Evolutionary conservation across 805 yeast genomes (phyloP), one percentile per base, ranked within the genome.

Genomic region (Scheffersomyces coipomensis): DNA sequence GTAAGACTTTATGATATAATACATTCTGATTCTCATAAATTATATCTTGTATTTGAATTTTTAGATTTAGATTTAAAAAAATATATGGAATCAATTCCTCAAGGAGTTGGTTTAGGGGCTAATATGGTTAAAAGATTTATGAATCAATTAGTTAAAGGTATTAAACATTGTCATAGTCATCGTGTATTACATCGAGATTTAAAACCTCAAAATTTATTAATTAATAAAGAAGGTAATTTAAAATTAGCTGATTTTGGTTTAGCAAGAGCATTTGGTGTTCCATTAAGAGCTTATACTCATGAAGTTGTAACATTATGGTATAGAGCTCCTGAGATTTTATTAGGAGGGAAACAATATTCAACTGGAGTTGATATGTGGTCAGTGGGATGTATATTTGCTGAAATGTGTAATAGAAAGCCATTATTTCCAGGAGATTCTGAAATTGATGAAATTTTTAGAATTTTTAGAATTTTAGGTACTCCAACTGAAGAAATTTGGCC

Each of bases 351-450:
- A 51, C 97, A 93, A 56, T 93, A 93, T 63, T 88, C 97, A 25
- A 93, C 98, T 0, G 97, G 98, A 15, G 97, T 93, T 37, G 99
- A 93, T 62, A 89, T 93, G 85, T 93, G 99, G 99, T 88, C 97
- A 9, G 86, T 91, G 45, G 99, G 99, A 12, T 90, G 97, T 59
- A 93, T 93, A 34, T 86, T 93, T 62, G 99, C 97, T 5, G 99
- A 93, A 61, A 90, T 93, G 98, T 88, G 90, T 42, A 88, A 89
- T 53, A 81, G 99, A 40, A 88, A 88, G 60, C 97, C 99, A 7
- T 64, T 93, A 38, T 91, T 93, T 67, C 96, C 98, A 0, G 99
- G 99, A 5, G 97, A 93, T 60, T 88, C 96, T 9, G 99, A 93
- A 61, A 95, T 93, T 56, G 99, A 93, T 61, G 97, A 93, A 67